A percentile compares a stretch with the other conserved stretches of the same genome.
Conservation (phyloP, 352 stramenopile species). For the Thraustochytrium sp. region DNA sequence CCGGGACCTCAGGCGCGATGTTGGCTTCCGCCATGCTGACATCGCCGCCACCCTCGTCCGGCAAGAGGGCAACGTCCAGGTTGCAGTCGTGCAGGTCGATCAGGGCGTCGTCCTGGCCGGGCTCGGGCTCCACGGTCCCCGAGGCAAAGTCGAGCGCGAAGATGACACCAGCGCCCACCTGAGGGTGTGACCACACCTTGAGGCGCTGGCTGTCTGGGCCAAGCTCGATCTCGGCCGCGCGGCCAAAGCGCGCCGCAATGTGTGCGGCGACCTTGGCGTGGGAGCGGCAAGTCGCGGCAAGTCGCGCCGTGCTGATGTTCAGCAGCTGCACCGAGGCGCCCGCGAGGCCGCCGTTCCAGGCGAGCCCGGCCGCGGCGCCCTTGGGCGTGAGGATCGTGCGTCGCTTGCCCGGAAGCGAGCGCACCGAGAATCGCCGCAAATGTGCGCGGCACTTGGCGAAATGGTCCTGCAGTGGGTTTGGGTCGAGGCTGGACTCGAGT, state of each 20-base stretch:
- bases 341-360: neutral
- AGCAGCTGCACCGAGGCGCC: neutral
- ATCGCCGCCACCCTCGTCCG: neutral
- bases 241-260: neutral
- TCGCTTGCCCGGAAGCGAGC: neutral
- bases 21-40: neutral
- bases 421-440: neutral
- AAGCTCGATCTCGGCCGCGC: neutral
- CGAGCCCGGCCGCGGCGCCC: neutral
- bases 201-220: too few relatives aligned
- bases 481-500: neutral
- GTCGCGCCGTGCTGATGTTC: neutral
- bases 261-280: neutral
- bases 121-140: too few relatives aligned
- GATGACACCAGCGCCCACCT: too few relatives aligned
- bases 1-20: neutral
- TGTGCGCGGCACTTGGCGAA: neutral
- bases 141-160: too few relatives aligned
- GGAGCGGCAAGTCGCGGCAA: neutral
- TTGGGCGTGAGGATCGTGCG: neutral
- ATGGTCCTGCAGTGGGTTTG: neutral
- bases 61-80: neutral
- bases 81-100: too few relatives aligned
- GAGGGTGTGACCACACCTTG: too few relatives aligned
- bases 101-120: too few relatives aligned